A percentile compares a stretch with the other conserved stretches of the same genome.
These are phyloP conservation scores for Vickermania spadyakhi DNA, from an alignment of 208 protist species.

Conservation along the genomic window DNA sequence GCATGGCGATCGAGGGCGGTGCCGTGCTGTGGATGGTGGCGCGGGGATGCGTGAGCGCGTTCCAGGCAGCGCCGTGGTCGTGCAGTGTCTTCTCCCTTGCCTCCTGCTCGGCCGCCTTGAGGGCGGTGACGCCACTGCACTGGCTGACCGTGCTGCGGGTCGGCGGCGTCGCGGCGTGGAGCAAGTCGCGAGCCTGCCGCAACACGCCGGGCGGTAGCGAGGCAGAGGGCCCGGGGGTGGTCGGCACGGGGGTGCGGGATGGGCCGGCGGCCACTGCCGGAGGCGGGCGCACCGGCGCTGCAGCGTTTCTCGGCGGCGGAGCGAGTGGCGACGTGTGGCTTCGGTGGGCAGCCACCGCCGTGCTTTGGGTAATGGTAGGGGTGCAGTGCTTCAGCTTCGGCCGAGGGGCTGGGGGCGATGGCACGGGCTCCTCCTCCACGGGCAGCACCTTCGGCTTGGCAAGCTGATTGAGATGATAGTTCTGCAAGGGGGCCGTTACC, in stretches of 20 bases:
- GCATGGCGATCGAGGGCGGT: not conserved
- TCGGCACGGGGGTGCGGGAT: not conserved
- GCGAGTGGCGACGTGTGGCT: not conserved
- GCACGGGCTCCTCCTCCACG: not conserved
- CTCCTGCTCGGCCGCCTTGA: not conserved
- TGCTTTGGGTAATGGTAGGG: not conserved
- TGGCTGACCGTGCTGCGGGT: not conserved
- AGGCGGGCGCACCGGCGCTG: not conserved
- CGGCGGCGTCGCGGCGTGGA: not conserved
- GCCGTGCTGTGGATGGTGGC: not conserved
- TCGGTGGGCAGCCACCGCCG: not conserved
- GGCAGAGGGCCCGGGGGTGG: not conserved
- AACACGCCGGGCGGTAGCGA: slow-evolving; percentile 1
- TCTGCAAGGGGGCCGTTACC: not conserved
- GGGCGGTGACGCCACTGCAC: not conserved
- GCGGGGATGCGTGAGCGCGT: not conserved
- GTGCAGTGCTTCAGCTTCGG: too few relatives aligned
- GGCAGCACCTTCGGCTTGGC: not conserved
- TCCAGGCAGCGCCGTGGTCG: slow-evolving; percentile 1
- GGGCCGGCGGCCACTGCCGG: too few relatives aligned
- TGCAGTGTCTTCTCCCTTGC: not conserved
- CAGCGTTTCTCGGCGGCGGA: not conserved
- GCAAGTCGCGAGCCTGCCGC: not conserved
- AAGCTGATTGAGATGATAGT: not conserved
- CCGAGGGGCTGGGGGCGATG: not conserved